These are phyloP conservation scores for Colletotrichum cordylinicola DNA, from an alignment of 2,329 filamentous ascomycete species.

Conservation along the genomic window DNA sequence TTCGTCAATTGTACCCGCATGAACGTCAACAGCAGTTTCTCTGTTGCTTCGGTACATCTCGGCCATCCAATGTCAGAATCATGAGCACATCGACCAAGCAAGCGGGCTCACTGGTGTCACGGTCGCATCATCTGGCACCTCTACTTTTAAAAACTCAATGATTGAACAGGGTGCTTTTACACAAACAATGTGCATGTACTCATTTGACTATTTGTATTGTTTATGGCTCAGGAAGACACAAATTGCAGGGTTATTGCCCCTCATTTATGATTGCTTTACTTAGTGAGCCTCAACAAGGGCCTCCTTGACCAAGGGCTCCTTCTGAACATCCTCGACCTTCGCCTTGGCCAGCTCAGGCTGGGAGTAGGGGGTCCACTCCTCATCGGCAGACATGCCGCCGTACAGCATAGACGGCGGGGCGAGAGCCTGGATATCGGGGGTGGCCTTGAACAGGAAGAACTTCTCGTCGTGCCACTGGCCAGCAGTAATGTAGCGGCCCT, in stretches of 20 bases:
- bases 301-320: constrained; percentile 10
- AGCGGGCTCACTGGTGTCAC: neutral
- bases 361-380: constrained; percentile 16
- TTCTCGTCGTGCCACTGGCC: constrained; percentile 61
- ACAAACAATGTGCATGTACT: neutral
- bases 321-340: constrained; percentile 4
- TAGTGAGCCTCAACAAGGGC: constrained; percentile 12
- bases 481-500: constrained; percentile 58
- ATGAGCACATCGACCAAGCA: too few relatives aligned
- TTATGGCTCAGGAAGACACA: neutral
- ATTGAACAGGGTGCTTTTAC: neutral
- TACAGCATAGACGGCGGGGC: constrained; percentile 54
- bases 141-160: neutral
- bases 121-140: neutral
- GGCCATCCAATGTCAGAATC: neutral
- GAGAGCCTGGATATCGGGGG: constrained; percentile 41
- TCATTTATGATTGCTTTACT: neutral
- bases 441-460: constrained; percentile 25
- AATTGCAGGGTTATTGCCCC: too few relatives aligned
- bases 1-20: neutral
- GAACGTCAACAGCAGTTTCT: neutral
- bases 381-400: constrained; percentile 47
- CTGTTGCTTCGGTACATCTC: neutral
- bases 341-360: constrained; percentile 11
- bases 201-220: neutral